Conservation (phyloP, 2,329 filamentous ascomycete species). For the Hymenoscyphus fructigenus region DNA sequence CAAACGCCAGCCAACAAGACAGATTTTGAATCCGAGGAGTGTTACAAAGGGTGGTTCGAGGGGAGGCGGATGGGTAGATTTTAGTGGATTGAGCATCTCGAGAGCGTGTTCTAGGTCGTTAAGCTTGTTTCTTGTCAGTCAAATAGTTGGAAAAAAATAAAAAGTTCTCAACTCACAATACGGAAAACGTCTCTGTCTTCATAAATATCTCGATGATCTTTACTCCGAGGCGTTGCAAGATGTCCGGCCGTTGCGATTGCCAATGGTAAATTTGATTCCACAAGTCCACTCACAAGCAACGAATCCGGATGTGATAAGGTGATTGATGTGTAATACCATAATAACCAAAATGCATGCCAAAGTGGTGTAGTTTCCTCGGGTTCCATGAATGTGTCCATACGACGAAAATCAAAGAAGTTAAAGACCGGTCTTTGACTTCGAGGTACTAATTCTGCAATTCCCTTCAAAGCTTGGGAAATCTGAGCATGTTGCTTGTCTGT, state of each 20-base stretch:
- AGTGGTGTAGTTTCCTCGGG: conserved; percentile 9
- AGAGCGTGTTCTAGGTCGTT: conserved; percentile 14
- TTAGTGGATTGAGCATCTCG: conserved; percentile 10
- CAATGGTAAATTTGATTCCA: not conserved
- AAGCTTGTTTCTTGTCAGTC: conserved; percentile 8
- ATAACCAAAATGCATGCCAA: conserved; percentile 16
- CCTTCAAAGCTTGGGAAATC: conserved; percentile 15
- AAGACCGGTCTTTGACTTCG: conserved; percentile 10
- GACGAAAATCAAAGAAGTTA: conserved; percentile 9
- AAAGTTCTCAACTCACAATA: conserved; percentile 9
- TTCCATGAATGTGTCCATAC: not conserved
- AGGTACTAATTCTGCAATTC: conserved; percentile 14
- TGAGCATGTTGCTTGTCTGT: conserved; percentile 16
- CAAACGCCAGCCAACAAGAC: conserved; percentile 16
- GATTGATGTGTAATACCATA: conserved; percentile 14
- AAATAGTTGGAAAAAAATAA: not conserved
- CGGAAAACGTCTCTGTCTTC: conserved; percentile 17
- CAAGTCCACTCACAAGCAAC: not conserved
- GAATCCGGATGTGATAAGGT: conserved; percentile 14
- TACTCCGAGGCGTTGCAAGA: conserved; percentile 14
- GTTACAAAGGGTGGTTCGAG: conserved; percentile 13
- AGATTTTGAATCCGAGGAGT: conserved; percentile 17
- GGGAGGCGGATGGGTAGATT: conserved; percentile 2
- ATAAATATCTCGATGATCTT: conserved; percentile 16
- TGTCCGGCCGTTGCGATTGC: conserved; percentile 9